Evolutionary conservation across 495 filamentous ascomycete genomes (phyloP).

Genomic region (Aspergillus cavernicola): DNA sequence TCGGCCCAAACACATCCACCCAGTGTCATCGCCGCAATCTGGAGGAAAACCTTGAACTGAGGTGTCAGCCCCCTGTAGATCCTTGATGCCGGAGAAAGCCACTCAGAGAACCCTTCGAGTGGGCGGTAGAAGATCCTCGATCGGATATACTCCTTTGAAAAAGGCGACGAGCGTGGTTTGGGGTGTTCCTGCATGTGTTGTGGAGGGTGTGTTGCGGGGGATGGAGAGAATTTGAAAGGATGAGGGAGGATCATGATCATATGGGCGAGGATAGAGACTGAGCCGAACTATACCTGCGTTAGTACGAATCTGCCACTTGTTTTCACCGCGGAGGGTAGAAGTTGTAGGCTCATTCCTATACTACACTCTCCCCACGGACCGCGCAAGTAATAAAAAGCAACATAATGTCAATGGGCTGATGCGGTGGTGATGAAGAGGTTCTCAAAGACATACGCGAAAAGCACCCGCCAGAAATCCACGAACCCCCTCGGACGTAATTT

Average conservation of each 20-base stretch:
- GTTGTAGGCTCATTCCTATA: no score
- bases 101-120: constrained; percentile 42
- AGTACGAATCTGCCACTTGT: neutral
- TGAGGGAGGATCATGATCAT: constrained; percentile 46
- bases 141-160: constrained; percentile 36
- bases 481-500: constrained; percentile 39
- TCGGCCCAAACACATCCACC: constrained; percentile 85
- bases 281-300: constrained; percentile 37
- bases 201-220: constrained; percentile 17
- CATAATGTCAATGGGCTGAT: neutral
- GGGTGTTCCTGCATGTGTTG: constrained; percentile 11
- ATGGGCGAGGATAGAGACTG: constrained; percentile 46
- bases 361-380: neutral
- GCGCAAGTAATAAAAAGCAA: constrained; percentile 1
- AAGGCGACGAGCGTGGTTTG: constrained; percentile 23
- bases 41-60: constrained; percentile 90
- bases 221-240: constrained; percentile 41
- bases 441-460: constrained; percentile 36
- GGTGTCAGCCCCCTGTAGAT: constrained; percentile 79
- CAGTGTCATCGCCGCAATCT: constrained; percentile 83
- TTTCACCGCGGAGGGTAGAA: no score
- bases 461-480: constrained; percentile 44
- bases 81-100: constrained; percentile 52
- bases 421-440: neutral
- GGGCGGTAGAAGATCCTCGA: constrained; percentile 42